phyloP scores from a whole-genome alignment of 2,329 filamentous ascomycete species.

The Colletotrichum tanaceti region DNA sequence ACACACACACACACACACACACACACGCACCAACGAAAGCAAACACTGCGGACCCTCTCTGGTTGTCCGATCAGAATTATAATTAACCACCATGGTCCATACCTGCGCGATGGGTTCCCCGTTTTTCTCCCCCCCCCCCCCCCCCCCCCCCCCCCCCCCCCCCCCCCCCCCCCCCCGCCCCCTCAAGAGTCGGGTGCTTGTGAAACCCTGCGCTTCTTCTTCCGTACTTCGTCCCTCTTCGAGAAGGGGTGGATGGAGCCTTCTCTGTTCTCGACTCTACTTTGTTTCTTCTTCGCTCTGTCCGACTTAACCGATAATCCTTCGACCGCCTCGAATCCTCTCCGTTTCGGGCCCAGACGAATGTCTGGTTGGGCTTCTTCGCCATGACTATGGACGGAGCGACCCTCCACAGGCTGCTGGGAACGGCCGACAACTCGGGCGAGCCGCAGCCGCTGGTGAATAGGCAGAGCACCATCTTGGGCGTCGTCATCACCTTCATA shows the following conservation, averaged over 20 bases:
- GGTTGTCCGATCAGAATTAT: not conserved
- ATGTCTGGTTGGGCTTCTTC: slow-evolving; percentile 7
- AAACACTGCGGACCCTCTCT: not conserved
- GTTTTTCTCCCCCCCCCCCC: too few relatives aligned
- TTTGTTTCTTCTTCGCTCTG: not conserved
- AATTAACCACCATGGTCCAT: not conserved
- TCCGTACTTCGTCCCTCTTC: not conserved
- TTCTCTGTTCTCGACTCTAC: slow-evolving; percentile 3
- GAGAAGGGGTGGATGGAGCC: slow-evolving; percentile 33
- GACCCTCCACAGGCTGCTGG: slow-evolving; percentile 17
- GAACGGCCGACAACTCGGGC: slow-evolving; percentile 36
- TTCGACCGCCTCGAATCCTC: not conserved
- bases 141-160: too few relatives aligned
- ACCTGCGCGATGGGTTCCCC: not conserved
- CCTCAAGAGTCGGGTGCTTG: not conserved
- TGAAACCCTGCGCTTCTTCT: not conserved
- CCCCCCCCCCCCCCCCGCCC: too few relatives aligned
- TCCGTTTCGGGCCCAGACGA: not conserved
- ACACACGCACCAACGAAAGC: not conserved
- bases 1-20: too few relatives aligned
- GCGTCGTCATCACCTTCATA: slow-evolving; percentile 47
- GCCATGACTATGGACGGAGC: slow-evolving; percentile 30
- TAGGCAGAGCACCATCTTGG: slow-evolving; percentile 45
- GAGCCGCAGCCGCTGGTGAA: slow-evolving; percentile 49
- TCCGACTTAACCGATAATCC: slow-evolving; percentile 2